Conservation (phyloP, 805 yeast species). For the Teunomyces atbi region DNA sequence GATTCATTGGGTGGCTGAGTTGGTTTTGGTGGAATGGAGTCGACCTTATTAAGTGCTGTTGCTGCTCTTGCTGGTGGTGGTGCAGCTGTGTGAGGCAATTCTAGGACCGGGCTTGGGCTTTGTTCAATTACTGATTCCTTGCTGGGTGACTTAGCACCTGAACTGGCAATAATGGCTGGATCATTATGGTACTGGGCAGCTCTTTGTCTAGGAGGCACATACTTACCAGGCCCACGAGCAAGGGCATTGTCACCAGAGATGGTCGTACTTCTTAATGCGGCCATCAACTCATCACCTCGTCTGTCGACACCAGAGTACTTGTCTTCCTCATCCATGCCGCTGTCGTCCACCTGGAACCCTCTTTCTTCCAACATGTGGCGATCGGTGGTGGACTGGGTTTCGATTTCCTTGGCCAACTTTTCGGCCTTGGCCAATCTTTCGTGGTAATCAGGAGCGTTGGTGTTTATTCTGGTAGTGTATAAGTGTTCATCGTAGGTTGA, state of each 20-base stretch:
- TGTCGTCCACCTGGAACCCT: slow-evolving; percentile 71
- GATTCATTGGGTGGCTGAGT: slow-evolving; percentile 30
- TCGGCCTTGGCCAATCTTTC: slow-evolving; percentile 70
- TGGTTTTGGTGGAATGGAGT: slow-evolving; percentile 33
- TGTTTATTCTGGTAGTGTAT: slow-evolving; percentile 78
- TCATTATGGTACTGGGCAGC: slow-evolving; percentile 54
- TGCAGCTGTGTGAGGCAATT: slow-evolving; percentile 7
- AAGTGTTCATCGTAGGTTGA: slow-evolving; percentile 81
- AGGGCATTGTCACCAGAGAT: slow-evolving; percentile 13
- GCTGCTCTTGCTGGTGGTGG: slow-evolving; percentile 1
- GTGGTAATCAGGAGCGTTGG: slow-evolving; percentile 67
- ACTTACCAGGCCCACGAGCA: slow-evolving; percentile 35
- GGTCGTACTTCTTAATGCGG: slow-evolving; percentile 38
- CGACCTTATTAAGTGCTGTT: slow-evolving; percentile 18
- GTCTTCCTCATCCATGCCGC: slow-evolving; percentile 93
- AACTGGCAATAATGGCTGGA: slow-evolving; percentile 63
- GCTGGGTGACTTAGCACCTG: slow-evolving; percentile 28
- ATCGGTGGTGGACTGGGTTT: slow-evolving; percentile 64
- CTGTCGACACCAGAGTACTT: slow-evolving; percentile 90
- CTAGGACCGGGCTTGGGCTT: neutral
- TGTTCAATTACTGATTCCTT: neutral
- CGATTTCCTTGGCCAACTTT: slow-evolving; percentile 79
- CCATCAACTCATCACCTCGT: slow-evolving; percentile 50
- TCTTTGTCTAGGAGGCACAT: slow-evolving; percentile 58
- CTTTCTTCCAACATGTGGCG: slow-evolving; percentile 90